phyloP scores from a whole-genome alignment of 2,329 filamentous ascomycete species.

The Davidsoniella neocaledoniae region DNA sequence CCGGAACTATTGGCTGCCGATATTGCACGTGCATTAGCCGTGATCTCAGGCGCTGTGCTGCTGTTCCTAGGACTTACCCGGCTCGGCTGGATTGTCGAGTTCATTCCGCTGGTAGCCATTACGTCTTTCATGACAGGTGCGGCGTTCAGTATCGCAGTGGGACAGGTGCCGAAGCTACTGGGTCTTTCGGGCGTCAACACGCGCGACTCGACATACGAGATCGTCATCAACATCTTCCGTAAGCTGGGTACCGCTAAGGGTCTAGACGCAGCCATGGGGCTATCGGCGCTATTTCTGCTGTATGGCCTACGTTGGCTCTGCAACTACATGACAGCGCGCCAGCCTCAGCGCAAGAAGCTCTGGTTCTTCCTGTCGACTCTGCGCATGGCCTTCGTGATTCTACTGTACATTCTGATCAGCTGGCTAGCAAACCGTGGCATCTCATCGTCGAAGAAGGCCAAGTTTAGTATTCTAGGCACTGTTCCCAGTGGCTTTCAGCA shows the following conservation, averaged over 20 bases:
- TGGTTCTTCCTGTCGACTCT: slow-evolving; percentile 69
- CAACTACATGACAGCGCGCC: slow-evolving; percentile 45
- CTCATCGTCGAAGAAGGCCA: slow-evolving; percentile 30
- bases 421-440: slow-evolving; percentile 50
- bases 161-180: slow-evolving; percentile 33
- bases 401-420: slow-evolving; percentile 65
- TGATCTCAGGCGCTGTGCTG: slow-evolving; percentile 33
- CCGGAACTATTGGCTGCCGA: slow-evolving; percentile 26
- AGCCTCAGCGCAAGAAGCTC: slow-evolving; percentile 47
- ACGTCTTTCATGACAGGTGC: slow-evolving; percentile 39
- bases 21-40: slow-evolving; percentile 30
- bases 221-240: slow-evolving; percentile 35
- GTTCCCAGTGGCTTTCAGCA: slow-evolving; percentile 59
- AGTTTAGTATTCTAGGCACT: slow-evolving; percentile 45
- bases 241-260: slow-evolving; percentile 27
- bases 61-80: slow-evolving; percentile 31
- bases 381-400: slow-evolving; percentile 62
- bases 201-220: slow-evolving; percentile 28
- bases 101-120: slow-evolving; percentile 35
- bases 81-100: slow-evolving; percentile 36
- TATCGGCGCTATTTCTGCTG: slow-evolving; percentile 50
- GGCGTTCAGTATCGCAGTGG: slow-evolving; percentile 31
- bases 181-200: slow-evolving; percentile 34
- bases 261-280: slow-evolving; percentile 57
- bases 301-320: slow-evolving; percentile 49